Evolutionary conservation across 495 filamentous ascomycete genomes (phyloP), one percentile per base, ranked within the genome.

Genomic region (Usnea hakonensis): DNA sequence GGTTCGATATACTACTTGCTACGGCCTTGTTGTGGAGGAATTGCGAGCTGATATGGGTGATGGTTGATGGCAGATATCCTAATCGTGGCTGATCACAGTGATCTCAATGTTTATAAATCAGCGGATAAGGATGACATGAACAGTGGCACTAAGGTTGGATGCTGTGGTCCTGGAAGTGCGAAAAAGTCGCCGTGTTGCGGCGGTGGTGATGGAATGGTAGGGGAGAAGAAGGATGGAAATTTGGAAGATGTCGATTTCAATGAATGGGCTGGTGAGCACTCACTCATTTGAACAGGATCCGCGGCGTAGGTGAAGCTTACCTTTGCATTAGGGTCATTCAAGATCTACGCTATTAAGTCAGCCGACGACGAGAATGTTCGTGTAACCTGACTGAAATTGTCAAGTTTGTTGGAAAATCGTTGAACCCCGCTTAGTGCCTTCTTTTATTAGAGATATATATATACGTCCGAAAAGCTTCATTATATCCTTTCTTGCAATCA

Each of bases 21-120:
- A 8, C 44, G 40, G 64, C 14, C 28, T 57, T 57, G 56, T 61
- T 23, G 64, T 35, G 40, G 10, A 19, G 28, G 19, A 30, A 16
- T 8, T 19, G 21, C 19, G 28, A 40, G 26, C 33, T 60, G 54
- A 64, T 64, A 5, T 5, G 36, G 40, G 35, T 32, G 41, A 43
- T n/a, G 7, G 58, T n/a, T n/a, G n/a, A n/a, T n/a, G n/a, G 23
- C 59, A 84, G 81, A 83, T 61, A 67, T 81, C 19, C 14, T 82
- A 60, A 79, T 86, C 62, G 67, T 81, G 0, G 81, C 85, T 63
- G 77, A 77, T 0, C 69, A 79, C 14, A 72, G 68, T 13, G 82
- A 88, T 64, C 67, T 87, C 8, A 86, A 86, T 66, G 69, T 86
- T 28, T 87, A 86, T 64, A 77, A 80, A 57, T 54, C 50, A 6